phyloP scores from a whole-genome alignment of 495 filamentous ascomycete genomes.

The Penicillium maclennaniae region DNA sequence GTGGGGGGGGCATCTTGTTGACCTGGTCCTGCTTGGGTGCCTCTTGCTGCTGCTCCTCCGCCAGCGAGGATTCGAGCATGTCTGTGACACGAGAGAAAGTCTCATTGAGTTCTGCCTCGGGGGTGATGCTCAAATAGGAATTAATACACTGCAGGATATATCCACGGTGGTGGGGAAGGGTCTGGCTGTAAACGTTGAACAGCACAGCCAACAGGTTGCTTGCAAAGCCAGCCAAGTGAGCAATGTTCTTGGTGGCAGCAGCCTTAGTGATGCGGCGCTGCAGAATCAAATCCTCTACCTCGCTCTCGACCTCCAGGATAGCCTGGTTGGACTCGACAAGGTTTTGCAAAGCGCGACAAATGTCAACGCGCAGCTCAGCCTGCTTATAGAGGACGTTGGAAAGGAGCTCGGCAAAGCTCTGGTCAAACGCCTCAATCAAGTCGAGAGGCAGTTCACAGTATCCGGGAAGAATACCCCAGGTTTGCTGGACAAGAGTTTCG shows the following conservation, averaged over 20 bases:
- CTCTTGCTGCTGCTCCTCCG: slow-evolving; percentile 42
- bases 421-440: slow-evolving; percentile 71
- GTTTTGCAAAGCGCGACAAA: slow-evolving; percentile 80
- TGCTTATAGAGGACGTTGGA: slow-evolving; percentile 92
- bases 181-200: slow-evolving; percentile 97
- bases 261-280: slow-evolving; percentile 70
- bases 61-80: slow-evolving; percentile 74
- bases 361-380: slow-evolving; percentile 74
- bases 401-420: slow-evolving; percentile 84
- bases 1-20: slow-evolving; percentile 88
- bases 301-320: slow-evolving; percentile 55
- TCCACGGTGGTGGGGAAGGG: slow-evolving; percentile 84
- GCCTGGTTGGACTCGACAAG: slow-evolving; percentile 89
- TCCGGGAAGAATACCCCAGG: slow-evolving; percentile 91
- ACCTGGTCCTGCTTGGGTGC: slow-evolving; percentile 60
- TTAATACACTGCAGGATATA: slow-evolving; percentile 91
- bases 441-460: slow-evolving; percentile 92
- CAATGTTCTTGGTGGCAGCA: slow-evolving; percentile 70
- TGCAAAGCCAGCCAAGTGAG: slow-evolving; percentile 71
- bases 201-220: slow-evolving; percentile 88
- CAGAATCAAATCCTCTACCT: slow-evolving; percentile 65
- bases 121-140: slow-evolving; percentile 84
- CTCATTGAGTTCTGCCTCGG: slow-evolving; percentile 69
- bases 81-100: slow-evolving; percentile 81
- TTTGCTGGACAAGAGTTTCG: slow-evolving; percentile 91